phyloP scores from a whole-genome alignment of 2,329 filamentous ascomycete species.

The Pseudocercospora fijiensis region DNA sequence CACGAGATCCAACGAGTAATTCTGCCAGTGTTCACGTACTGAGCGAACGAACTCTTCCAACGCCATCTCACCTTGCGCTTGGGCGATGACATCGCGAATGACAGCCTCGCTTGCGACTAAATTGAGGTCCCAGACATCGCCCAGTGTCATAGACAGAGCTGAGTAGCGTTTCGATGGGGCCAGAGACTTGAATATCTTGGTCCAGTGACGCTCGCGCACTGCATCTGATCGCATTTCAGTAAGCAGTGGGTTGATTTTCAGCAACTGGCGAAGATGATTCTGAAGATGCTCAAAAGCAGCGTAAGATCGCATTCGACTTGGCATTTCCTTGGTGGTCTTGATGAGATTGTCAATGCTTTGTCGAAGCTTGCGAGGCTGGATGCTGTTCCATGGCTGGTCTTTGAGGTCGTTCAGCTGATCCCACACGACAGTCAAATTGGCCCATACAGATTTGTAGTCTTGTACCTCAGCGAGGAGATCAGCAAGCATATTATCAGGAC shows the following conservation, averaged over 20 bases:
- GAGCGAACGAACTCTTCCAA: conserved; percentile 96
- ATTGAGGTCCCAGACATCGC: conserved; percentile 97
- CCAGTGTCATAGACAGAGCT: conserved; percentile 90
- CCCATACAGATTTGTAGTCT: conserved; percentile 99
- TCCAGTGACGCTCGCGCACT: conserved; percentile 94
- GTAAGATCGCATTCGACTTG: conserved; percentile 97
- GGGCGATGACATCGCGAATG: conserved; percentile 88
- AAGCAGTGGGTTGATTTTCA: conserved; percentile 87
- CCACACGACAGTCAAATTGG: conserved; percentile 93
- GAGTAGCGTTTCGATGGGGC: conserved; percentile 93
- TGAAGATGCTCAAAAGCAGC: conserved; percentile 99
- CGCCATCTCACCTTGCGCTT: conserved; percentile 97
- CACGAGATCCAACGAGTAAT: conserved; percentile 89
- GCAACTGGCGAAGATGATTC: conserved; percentile 77
- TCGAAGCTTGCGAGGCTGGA: conserved; percentile 90
- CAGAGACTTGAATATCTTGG: conserved; percentile 94
- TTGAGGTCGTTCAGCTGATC: conserved; percentile 90
- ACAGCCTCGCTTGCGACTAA: conserved; percentile 81
- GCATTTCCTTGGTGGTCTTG: conserved; percentile 99
- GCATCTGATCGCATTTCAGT: conserved; percentile 94
- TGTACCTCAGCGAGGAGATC: conserved; percentile 91
- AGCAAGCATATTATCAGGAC: conserved; percentile 75
- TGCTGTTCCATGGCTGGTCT: conserved; percentile 90
- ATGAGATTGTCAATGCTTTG: conserved; percentile 86
- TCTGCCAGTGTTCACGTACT: conserved; percentile 95